Base-by-base conservation (phyloP, 768 basidiomycete species). In the Crepidotus variabilis region DNA sequence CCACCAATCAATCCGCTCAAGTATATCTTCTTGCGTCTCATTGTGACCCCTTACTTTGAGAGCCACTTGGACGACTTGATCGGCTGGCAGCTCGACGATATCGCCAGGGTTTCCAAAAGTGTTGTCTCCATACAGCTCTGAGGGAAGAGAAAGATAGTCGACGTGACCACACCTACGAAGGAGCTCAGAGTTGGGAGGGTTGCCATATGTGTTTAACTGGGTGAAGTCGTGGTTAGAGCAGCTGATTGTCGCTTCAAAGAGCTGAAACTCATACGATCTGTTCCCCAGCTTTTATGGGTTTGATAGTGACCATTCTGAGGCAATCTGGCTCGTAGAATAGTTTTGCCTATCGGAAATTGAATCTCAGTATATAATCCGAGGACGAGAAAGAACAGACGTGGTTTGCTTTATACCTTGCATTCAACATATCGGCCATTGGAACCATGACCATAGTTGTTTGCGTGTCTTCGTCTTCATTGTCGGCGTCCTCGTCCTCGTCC, bases 181-280 rank as follows among this genome's bases (percentile, higher is more conserved):
- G 7, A 99, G 82, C 62, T 95, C 95, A 6, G 90, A 83, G 66
- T 98, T 98, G 5, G 96, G 93, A 1, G 85, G 87, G 65, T 95
- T 90, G 23, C 88, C 92, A 68, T 98, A 99, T 0, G 96, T 98
- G 69, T 98, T 98, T 84, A 87, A 94, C 93, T 95, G 61, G 49
- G 34, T 51, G 45, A 24, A 20, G 28, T 20, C 28, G n/a, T n/a
- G n/a, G n/a, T n/a, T n/a, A n/a, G n/a, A n/a, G n/a, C n/a, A n/a
- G n/a, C n/a, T n/a, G n/a, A n/a, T n/a, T n/a, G n/a, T n/a, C n/a
- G n/a, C n/a, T n/a, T n/a, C n/a, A n/a, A n/a, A n/a, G n/a, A n/a
- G n/a, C n/a, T n/a, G 43, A n/a, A 52, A 50, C 39, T 74, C 87
- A 62, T 64, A 94, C 94, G 50, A 99, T 94, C 69, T 98, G 95